Evolutionary conservation across 805 yeast species (phyloP).

Genomic region (Ogataea salicorniae): DNA sequence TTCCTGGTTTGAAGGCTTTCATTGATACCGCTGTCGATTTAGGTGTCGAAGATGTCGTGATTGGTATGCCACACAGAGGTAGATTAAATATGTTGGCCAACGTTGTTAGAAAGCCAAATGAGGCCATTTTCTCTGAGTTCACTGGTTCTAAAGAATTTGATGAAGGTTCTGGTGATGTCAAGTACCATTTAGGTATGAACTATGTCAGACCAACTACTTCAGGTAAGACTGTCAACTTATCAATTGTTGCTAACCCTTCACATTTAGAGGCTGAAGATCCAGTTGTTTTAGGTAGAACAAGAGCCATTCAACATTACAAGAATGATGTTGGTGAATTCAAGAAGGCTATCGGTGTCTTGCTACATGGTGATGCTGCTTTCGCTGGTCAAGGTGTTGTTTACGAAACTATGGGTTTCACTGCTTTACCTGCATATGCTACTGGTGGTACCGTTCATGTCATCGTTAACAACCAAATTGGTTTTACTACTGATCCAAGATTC

Average conservation of each 20-base stretch:
- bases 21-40: slow-evolving; percentile 88
- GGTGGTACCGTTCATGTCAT: slow-evolving; percentile 98
- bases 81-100: slow-evolving; percentile 95
- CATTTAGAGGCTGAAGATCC: slow-evolving; percentile 99
- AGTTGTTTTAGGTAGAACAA: slow-evolving; percentile 94
- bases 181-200: slow-evolving; percentile 99
- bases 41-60: slow-evolving; percentile 93
- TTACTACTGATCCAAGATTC: slow-evolving; percentile 97
- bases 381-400: slow-evolving; percentile 99
- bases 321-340: slow-evolving; percentile 74
- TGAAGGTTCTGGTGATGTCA: slow-evolving; percentile 98
- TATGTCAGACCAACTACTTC: slow-evolving; percentile 98
- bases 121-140: slow-evolving; percentile 94
- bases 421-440: slow-evolving; percentile 90
- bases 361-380: slow-evolving; percentile 99
- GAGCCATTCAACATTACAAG: slow-evolving; percentile 92
- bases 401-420: slow-evolving; percentile 94
- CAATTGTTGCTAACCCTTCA: slow-evolving; percentile 97
- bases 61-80: slow-evolving; percentile 99
- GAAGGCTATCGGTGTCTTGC: slow-evolving; percentile 86
- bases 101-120: slow-evolving; percentile 98
- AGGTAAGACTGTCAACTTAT: slow-evolving; percentile 91
- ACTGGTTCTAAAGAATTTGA: slow-evolving; percentile 82
- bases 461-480: slow-evolving; percentile 98
- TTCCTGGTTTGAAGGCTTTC: slow-evolving; percentile 94